These are phyloP conservation scores for Suillus decipiens DNA, from an alignment of 768 basidiomycete genomes.

Conservation along the genomic window DNA sequence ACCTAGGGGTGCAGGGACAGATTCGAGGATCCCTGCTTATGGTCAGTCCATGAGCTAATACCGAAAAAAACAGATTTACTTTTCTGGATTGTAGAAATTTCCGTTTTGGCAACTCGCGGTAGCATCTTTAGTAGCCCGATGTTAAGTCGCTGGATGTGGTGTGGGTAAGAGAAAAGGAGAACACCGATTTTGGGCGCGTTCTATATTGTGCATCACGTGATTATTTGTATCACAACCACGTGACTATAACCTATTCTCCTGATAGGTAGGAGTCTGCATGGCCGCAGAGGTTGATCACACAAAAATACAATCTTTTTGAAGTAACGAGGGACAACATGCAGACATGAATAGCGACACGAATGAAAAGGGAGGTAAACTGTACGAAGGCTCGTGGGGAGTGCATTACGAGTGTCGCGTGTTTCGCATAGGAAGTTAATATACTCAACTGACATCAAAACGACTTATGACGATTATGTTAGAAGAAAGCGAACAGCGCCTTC, in stretches of 20 bases:
- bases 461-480: slow-evolving; percentile 24
- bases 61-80: slow-evolving; percentile 14
- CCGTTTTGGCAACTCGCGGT: slow-evolving; percentile 16
- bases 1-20: slow-evolving; percentile 41
- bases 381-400: slow-evolving; percentile 14
- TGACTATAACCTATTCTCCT: neutral
- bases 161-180: neutral
- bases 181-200: slow-evolving; percentile 7
- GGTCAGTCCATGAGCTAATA: neutral
- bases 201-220: neutral
- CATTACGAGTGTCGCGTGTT: slow-evolving; percentile 28
- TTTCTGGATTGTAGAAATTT: slow-evolving; percentile 20
- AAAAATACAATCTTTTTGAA: slow-evolving; percentile 32
- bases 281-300: slow-evolving; percentile 20
- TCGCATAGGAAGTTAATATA: slow-evolving; percentile 26
- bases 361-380: slow-evolving; percentile 15
- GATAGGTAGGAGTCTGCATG: neutral
- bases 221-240: neutral
- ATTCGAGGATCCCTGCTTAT: slow-evolving; percentile 24
- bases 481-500: slow-evolving; percentile 17
- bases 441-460: slow-evolving; percentile 15
- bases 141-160: slow-evolving; percentile 4
- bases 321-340: slow-evolving; percentile 30
- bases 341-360: slow-evolving; percentile 28
- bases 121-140: slow-evolving; percentile 22